Percentiles rank a stretch among this genome's conserved stretches.
Evolutionary conservation across 2,329 filamentous ascomycete genomes (phyloP).

Genomic region (Trichocomaceae sp.): DNA sequence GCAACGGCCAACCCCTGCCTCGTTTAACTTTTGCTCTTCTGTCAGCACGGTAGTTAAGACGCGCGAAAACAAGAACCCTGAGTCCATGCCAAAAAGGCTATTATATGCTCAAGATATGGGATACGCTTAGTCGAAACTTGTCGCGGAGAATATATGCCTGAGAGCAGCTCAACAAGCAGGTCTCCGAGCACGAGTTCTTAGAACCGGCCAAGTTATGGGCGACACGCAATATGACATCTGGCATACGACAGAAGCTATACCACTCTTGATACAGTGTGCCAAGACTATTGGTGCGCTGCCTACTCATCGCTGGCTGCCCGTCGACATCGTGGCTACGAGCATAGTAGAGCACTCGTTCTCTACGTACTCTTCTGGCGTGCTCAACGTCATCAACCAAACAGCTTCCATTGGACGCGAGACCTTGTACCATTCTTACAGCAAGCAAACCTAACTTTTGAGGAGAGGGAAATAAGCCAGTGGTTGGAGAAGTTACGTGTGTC

Average conservation of each 20-base stretch:
- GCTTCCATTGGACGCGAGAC: conserved; percentile 48
- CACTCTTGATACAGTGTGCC: conserved; percentile 46
- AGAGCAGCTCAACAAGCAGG: conserved; percentile 29
- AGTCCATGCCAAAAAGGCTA: conserved; percentile 30
- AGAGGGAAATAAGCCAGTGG: conserved; percentile 23
- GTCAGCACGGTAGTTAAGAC: conserved; percentile 40
- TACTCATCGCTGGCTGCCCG: conserved; percentile 39
- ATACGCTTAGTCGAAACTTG: conserved; percentile 41
- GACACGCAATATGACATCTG: conserved; percentile 45
- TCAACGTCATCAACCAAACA: conserved; percentile 49
- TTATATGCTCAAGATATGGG: conserved; percentile 39
- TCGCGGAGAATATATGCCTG: conserved; percentile 35
- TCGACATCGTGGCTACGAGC: conserved; percentile 36
- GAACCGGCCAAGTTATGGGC: conserved; percentile 48
- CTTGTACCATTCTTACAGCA: conserved; percentile 49
- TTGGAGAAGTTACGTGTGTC: conserved; percentile 36
- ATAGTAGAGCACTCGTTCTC: conserved; percentile 27
- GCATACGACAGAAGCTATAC: conserved; percentile 49
- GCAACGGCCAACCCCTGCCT: conserved; percentile 24
- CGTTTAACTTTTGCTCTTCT: conserved; percentile 49
- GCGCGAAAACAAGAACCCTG: conserved; percentile 26
- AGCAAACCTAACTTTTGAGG: conserved; percentile 33
- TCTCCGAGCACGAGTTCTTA: conserved; percentile 33
- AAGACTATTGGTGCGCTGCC: conserved; percentile 42
- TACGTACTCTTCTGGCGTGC: conserved; percentile 30